Base-by-base conservation (phyloP, 1,284 basidiomycete genomes). In the Lignosus rhinocerotis region DNA sequence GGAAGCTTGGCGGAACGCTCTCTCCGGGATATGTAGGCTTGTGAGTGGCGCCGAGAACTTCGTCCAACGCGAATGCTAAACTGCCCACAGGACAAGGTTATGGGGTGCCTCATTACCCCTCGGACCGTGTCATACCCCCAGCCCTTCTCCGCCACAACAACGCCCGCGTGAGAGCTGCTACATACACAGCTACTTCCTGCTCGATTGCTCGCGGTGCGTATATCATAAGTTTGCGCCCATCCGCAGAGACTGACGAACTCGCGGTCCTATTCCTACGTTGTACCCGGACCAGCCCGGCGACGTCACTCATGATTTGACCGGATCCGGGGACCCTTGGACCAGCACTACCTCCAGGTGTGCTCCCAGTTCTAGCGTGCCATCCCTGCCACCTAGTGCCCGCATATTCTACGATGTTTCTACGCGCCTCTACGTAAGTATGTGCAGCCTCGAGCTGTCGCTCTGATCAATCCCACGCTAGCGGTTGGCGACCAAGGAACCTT, bases 81-180 rank as follows among this genome's bases (percentile, higher is more conserved):
- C 46, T 57, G 52, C 51, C 52, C 25, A 33, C 33, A 33, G 25
- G 42, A 53, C 53, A 59, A 64, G 54, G 62, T 64, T 64, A 64
- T 64, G 62, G 62, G 62, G 62, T 61, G 1, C 38, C 21, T 38
- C 56, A 30, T 38, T 38, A 14, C 33, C 14, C 17, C 25, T 38
- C 57, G 62, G 62, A 50, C 55, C 59, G 62, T 38, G 34, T 43
- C 10, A 52, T 57, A 19, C 55, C 53, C 50, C 32, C 55, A 55
- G 32, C 58, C 58, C 55, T 55, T 43, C 53, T 39, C 55, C 41
- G 39, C 8, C 55, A 30, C 31, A 53, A 43, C 62, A 52, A 44
- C 53, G 51, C 48, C 52, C 49, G 58, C 52, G 55, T 58, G 58
- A 56, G 61, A 50, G 30, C 52, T 21, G 34, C 34, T 53, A 4